Evolutionary conservation across 208 protist species (phyloP), one percentile per base, ranked within the genome.

Genomic region (Trypanosoma conorhini): DNA sequence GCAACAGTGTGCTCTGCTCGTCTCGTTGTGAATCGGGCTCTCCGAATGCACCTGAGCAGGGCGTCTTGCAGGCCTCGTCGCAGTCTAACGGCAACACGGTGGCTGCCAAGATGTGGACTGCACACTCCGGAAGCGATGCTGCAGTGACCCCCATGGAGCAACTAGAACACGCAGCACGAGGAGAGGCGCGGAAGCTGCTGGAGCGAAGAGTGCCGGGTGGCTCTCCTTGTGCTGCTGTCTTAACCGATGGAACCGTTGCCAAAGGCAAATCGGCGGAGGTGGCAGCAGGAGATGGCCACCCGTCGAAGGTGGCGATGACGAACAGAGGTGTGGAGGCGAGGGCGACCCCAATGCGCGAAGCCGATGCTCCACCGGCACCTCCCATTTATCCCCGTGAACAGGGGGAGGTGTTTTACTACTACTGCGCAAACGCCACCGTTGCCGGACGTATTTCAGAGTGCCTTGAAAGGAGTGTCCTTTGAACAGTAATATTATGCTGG

Each of bases 401-500:
- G 28, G 63, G 58, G 4, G 80, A 82, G 22, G 77, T 79, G 35
- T 88, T 88, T 68, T 79, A 88, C 46, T 87, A 88, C 67, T 92
- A 92, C 75, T 94, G 89, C 57, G 89, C 89, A 19, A 94, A 94
- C 46, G 72, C 86, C 52, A 40, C 67, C 31, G 58, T 66, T 51
- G 15, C 66, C 7, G 72, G 72, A 21, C 12, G 40, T 8, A 28
- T 72, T 59, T 59, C 58, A 44, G 30, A 68, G n/a, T 63, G 50
- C 17, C 26, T 10, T 42, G 63, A 66, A 22, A 13, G 21, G 4
- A 44, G n/a, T 67, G 0, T 42, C 21, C 28, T 60, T 26, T 69
- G 54, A 60, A 38, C 8, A 24, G 5, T 55, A 21, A 2, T 38
- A 38, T 38, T 38, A 9, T 2, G 33, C 4, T 38, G 33, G 7